phyloP scores from a whole-genome alignment of 2,329 filamentous ascomycete species.

The Cordyceps militaris region DNA sequence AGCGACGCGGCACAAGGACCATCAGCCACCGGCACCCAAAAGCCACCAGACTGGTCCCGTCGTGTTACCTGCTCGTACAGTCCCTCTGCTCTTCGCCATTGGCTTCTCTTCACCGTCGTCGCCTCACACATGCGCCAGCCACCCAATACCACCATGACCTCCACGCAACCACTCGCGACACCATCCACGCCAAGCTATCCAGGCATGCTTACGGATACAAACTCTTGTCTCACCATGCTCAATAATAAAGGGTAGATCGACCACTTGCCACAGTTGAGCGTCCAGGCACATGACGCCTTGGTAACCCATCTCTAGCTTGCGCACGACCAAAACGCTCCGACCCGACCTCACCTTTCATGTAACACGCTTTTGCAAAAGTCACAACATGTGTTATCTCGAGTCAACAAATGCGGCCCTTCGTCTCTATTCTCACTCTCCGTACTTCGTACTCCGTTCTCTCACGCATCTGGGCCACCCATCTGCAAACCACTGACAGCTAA shows the following conservation, averaged over 20 bases:
- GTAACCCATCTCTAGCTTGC: neutral
- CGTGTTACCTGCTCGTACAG: neutral
- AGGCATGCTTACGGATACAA: neutral
- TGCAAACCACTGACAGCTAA: neutral
- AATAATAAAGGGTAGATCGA: neutral
- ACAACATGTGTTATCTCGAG: neutral
- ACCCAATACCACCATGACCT: neutral
- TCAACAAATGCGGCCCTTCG: neutral
- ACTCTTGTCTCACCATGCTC: neutral
- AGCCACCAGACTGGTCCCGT: neutral
- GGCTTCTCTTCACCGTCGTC: neutral
- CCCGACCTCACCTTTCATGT: neutral
- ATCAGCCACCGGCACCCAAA: neutral
- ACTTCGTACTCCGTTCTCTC: too few relatives aligned
- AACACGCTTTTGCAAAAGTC: too few relatives aligned
- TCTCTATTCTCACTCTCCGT: too few relatives aligned
- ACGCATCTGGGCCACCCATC: too few relatives aligned
- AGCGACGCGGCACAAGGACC: neutral
- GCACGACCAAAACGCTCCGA: neutral
- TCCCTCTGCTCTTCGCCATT: neutral
- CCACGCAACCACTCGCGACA: neutral
- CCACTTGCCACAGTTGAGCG: neutral
- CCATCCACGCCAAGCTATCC: neutral
- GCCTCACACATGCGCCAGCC: constrained; percentile 2
- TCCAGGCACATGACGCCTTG: neutral